Evolutionary conservation across 164 flowering plant species (phyloP), one percentile per base, ranked within the genome.

Genomic region (Sedum album): DNA sequence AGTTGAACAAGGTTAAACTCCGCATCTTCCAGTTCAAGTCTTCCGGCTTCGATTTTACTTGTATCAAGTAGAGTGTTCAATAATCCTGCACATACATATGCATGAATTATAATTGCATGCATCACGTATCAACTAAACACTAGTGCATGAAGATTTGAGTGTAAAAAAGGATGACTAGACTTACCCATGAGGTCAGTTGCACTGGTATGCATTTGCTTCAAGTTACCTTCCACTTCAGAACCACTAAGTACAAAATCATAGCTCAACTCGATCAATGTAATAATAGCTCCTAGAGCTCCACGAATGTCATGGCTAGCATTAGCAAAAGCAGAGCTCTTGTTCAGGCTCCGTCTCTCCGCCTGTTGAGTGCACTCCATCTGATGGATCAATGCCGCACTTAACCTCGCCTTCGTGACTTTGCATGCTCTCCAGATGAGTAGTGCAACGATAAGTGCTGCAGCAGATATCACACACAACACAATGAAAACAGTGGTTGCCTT

Each of bases 21-120:
- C 39, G 74, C 85, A 67, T 86, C 89, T 15, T 81, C 86, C 3
- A 94, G 77, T n/a, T 81, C 81, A 88, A 91, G 85, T 72, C 84
- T 91, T 0, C 96, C 97, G 1, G 90, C 90, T 74, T 94, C 99
- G 25, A 88, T 82, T 73, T 89, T 95, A 75, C 92, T 90, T 30
- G 78, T 78, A 70, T 95, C 97, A 14, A 95, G 90, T 69, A 95
- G 77, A n/a, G 89, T 79, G 69, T 85, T 90, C 76, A 95, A 68
- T 31, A 95, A 77, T n/a, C 77, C 97, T 93, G 79, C 30, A 68
- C 41, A 35, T 23, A 25, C 7, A 15, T 57, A 1, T 13, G 18
- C 2, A 65, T 41, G 15, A 41, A 41, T 3, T 41, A 5, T 2
- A 41, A 7, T 7, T 1, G 8, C 46, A 41, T 41, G 15, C 46